These are phyloP conservation scores for Cnidoscolus chayamansa DNA, from an alignment of 441 rosid species.

Conservation along the genomic window DNA sequence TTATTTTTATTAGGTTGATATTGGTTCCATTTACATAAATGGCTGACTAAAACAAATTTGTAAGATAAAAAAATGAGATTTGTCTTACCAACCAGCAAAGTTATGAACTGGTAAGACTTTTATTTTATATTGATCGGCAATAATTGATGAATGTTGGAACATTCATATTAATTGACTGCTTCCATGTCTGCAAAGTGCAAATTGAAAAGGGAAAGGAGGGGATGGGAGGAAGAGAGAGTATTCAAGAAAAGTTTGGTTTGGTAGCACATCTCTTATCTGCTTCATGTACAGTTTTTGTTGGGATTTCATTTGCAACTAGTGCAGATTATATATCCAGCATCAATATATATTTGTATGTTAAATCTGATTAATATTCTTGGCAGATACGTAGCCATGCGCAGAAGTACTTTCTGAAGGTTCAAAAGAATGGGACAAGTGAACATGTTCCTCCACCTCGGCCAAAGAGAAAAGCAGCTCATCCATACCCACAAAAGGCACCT, in stretches of 20 bases:
- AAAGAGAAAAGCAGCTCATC: slow-evolving; percentile 90
- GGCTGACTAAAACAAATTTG: slow-evolving; percentile 1
- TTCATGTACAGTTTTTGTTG: neutral
- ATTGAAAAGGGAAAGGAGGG: neutral
- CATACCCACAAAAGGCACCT: slow-evolving; percentile 88
- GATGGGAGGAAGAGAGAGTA: neutral
- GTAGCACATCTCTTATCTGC: slow-evolving; percentile 3
- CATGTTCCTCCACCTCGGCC: slow-evolving; percentile 97
- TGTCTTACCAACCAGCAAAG: neutral
- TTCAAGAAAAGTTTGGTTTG: neutral
- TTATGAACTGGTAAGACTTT: neutral
- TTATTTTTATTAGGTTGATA: neutral
- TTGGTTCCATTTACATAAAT: neutral
- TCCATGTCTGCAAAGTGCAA: neutral
- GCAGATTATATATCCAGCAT: neutral
- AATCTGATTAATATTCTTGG: slow-evolving; percentile 26
- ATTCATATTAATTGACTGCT: neutral
- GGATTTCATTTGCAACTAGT: neutral
- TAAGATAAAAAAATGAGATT: neutral
- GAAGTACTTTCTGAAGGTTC: slow-evolving; percentile 87
- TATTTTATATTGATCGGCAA: neutral
- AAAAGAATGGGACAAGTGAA: slow-evolving; percentile 81
- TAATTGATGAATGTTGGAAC: neutral
- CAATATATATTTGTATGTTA: slow-evolving; percentile 13
- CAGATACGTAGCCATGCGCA: slow-evolving; percentile 99